Evolutionary conservation across 2,329 filamentous ascomycete genomes (phyloP).

Genomic region (Nemania bipapillata): DNA sequence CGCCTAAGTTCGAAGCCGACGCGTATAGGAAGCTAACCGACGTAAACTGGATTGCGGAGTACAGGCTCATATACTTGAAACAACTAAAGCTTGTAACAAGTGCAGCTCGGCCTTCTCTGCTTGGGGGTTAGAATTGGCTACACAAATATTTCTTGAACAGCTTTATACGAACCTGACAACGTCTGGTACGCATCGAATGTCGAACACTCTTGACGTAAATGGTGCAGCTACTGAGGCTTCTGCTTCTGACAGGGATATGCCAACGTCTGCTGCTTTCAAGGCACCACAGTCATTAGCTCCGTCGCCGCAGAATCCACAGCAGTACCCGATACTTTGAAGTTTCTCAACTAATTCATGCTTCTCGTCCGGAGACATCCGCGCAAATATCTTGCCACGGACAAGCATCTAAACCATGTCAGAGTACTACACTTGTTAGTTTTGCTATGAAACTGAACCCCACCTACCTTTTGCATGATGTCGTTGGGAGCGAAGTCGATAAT

Average conservation of each 20-base stretch:
- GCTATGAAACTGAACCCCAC: slow-evolving; percentile 42
- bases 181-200: slow-evolving; percentile 93
- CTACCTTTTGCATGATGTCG: slow-evolving; percentile 76
- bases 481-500: slow-evolving; percentile 88
- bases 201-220: slow-evolving; percentile 93
- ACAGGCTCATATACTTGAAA: slow-evolving; percentile 99
- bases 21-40: slow-evolving; percentile 97
- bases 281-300: slow-evolving; percentile 98
- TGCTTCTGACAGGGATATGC: slow-evolving; percentile 95
- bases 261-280: slow-evolving; percentile 95
- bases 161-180: slow-evolving; percentile 75
- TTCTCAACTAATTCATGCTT: slow-evolving; percentile 98
- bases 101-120: slow-evolving; percentile 87
- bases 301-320: slow-evolving; percentile 94
- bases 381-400: slow-evolving; percentile 90
- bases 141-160: not conserved
- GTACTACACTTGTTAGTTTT: not conserved
- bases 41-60: slow-evolving; percentile 99
- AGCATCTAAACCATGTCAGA: slow-evolving; percentile 74
- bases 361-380: slow-evolving; percentile 98
- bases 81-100: slow-evolving; percentile 99
- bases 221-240: slow-evolving; percentile 98
- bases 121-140: slow-evolving; percentile 27
- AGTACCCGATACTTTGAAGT: slow-evolving; percentile 94
- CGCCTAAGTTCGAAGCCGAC: slow-evolving; percentile 90